These are phyloP conservation scores for Cydonia oblonga DNA, from an alignment of 331 rosid species.

Conservation along the genomic window DNA sequence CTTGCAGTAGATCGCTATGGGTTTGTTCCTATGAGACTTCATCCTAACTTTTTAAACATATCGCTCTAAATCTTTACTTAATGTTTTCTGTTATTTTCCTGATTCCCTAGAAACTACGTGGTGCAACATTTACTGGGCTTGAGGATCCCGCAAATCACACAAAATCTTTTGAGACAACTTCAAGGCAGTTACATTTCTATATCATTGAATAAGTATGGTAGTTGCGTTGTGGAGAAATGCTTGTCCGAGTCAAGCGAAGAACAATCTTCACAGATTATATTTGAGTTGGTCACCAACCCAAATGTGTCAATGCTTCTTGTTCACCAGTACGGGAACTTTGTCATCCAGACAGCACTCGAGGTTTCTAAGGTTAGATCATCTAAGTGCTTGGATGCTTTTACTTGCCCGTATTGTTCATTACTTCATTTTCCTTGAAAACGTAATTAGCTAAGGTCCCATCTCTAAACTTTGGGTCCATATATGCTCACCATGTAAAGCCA, in stretches of 20 bases:
- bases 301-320: conserved; percentile 33
- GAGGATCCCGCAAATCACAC: conserved; percentile 17
- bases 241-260: conserved; percentile 18
- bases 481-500: too few species aligned
- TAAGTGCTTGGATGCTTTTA: background rate
- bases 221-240: conserved; percentile 67
- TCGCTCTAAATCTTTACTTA: background rate
- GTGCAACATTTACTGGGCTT: conserved; percentile 42
- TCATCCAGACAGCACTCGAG: conserved; percentile 33
- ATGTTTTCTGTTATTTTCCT: background rate
- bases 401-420: background rate
- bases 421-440: background rate
- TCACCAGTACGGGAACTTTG: conserved; percentile 63
- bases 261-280: conserved; percentile 10
- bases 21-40: conserved; percentile 21
- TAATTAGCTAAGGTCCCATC: too few species aligned
- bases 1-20: conserved; percentile 45
- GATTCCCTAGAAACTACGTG: conserved; percentile 51
- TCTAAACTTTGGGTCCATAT: too few species aligned
- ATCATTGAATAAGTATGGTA: conserved; percentile 46
- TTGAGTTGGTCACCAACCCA: conserved; percentile 30
- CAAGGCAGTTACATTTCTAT: conserved; percentile 24
- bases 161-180: conserved; percentile 21
- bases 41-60: background rate
- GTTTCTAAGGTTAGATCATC: conserved; percentile 36